Evolutionary conservation across 176 grass and related monocot genomes (phyloP).

Genomic region (Hsuehochloa calcarea): DNA sequence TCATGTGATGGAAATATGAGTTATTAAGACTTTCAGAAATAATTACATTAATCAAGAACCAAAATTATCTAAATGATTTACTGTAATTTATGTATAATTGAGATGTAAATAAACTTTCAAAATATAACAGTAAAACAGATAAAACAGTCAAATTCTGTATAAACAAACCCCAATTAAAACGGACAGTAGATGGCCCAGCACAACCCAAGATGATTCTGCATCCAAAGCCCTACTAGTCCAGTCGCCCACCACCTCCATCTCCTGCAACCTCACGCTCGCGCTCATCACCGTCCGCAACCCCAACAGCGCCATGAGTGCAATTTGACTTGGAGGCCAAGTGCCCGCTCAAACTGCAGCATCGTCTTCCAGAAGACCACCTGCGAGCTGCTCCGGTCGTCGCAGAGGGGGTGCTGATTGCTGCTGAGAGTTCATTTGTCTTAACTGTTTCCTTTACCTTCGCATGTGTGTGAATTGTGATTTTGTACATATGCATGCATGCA

Average conservation of each 20-base stretch:
- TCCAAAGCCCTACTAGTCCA: neutral
- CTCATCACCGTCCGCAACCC: constrained; percentile 40
- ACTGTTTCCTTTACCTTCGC: neutral
- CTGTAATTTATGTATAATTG: too few species aligned
- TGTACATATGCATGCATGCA: neutral
- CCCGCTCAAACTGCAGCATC: constrained; percentile 33
- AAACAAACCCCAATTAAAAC: too few species aligned
- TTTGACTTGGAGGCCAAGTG: constrained; percentile 36
- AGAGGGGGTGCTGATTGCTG: constrained; percentile 32
- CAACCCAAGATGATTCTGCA: neutral
- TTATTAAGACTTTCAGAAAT: too few species aligned
- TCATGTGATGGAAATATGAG: too few species aligned
- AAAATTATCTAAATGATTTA: too few species aligned
- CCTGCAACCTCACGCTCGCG: constrained; percentile 46
- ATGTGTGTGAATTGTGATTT: neutral
- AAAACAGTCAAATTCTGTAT: too few species aligned
- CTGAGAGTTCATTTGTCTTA: neutral
- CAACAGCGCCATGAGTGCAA: constrained; percentile 40
- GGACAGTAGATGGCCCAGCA: neutral
- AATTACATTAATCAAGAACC: too few species aligned
- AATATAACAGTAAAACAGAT: too few species aligned
- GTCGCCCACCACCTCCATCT: neutral
- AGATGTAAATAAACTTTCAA: too few species aligned
- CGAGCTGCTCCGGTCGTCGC: constrained; percentile 32
- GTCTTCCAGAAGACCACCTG: constrained; percentile 36